A percentile compares a stretch with the other conserved stretches of the same genome.
Conservation (phyloP, 2,329 filamentous ascomycete species). For the Penicillium fuscoglaucum region DNA sequence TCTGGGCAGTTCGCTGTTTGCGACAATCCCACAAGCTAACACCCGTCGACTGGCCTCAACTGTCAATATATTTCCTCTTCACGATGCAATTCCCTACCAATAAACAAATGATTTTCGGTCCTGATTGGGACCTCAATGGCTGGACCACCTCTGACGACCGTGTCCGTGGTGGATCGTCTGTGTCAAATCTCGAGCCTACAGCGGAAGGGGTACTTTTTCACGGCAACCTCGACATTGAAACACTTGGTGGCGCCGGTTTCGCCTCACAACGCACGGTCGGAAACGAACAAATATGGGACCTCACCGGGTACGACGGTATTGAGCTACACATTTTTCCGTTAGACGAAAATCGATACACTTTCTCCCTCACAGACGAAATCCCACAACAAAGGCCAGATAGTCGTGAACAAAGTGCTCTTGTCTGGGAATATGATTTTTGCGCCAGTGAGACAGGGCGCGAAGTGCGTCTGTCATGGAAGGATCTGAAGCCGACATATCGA, state of each 20-base stretch:
- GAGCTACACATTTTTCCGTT: slow-evolving; percentile 50
- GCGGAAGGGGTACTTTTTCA: slow-evolving; percentile 56
- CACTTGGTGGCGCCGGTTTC: slow-evolving; percentile 78
- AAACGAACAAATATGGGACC: slow-evolving; percentile 61
- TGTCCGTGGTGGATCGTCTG: slow-evolving; percentile 71
- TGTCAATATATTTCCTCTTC: too few species aligned
- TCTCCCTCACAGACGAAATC: slow-evolving; percentile 72
- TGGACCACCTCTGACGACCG: slow-evolving; percentile 74
- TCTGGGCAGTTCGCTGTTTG: neutral
- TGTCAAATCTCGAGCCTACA: slow-evolving; percentile 50
- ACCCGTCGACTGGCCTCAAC: neutral
- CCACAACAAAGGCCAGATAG: slow-evolving; percentile 58
- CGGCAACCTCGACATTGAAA: slow-evolving; percentile 69
- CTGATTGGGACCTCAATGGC: slow-evolving; percentile 33
- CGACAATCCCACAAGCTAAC: neutral
- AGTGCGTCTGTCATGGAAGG: slow-evolving; percentile 63
- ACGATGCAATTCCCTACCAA: neutral
- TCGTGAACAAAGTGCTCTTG: slow-evolving; percentile 67
- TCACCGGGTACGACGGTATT: slow-evolving; percentile 64
- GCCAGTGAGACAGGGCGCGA: slow-evolving; percentile 30
- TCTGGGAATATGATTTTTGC: slow-evolving; percentile 71
- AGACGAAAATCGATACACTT: slow-evolving; percentile 69
- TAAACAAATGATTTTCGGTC: neutral
- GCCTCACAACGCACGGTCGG: slow-evolving; percentile 70
- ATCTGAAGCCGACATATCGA: slow-evolving; percentile 71